Evolutionary conservation across 2,329 filamentous ascomycete species (phyloP).

Genomic region (Leptographium radiaticola): DNA sequence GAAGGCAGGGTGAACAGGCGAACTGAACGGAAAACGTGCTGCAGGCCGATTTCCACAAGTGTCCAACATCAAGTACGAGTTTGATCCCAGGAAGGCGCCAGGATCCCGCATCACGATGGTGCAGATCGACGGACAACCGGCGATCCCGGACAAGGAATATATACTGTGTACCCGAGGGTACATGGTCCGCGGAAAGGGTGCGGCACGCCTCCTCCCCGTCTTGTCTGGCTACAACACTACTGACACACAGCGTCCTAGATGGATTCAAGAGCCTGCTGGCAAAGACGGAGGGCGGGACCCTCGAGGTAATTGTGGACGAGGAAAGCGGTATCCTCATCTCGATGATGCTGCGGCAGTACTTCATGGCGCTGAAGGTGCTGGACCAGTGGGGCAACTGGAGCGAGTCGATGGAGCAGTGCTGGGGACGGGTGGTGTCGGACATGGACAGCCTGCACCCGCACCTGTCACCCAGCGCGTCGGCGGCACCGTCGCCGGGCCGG

Average conservation of each 20-base stretch:
- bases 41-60: slow-evolving; percentile 68
- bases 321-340: slow-evolving; percentile 81
- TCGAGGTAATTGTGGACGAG: slow-evolving; percentile 68
- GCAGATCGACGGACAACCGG: slow-evolving; percentile 44
- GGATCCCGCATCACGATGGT: slow-evolving; percentile 52
- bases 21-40: neutral
- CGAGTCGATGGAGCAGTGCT: slow-evolving; percentile 48
- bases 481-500: neutral
- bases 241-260: slow-evolving; percentile 30
- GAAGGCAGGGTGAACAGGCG: neutral
- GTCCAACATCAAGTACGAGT: slow-evolving; percentile 66
- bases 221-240: neutral
- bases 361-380: slow-evolving; percentile 71
- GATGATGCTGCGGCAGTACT: slow-evolving; percentile 79
- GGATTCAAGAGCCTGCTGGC: slow-evolving; percentile 69
- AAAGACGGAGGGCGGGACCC: slow-evolving; percentile 59
- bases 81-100: slow-evolving; percentile 47
- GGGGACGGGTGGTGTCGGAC: slow-evolving; percentile 49
- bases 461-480: slow-evolving; percentile 21
- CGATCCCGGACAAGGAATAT: slow-evolving; percentile 54
- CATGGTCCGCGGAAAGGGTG: slow-evolving; percentile 69
- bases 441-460: slow-evolving; percentile 40
- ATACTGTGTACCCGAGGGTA: slow-evolving; percentile 71
- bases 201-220: neutral
- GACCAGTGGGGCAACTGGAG: slow-evolving; percentile 68